phyloP scores from a whole-genome alignment of 768 basidiomycete genomes.

The Russula olivacea region DNA sequence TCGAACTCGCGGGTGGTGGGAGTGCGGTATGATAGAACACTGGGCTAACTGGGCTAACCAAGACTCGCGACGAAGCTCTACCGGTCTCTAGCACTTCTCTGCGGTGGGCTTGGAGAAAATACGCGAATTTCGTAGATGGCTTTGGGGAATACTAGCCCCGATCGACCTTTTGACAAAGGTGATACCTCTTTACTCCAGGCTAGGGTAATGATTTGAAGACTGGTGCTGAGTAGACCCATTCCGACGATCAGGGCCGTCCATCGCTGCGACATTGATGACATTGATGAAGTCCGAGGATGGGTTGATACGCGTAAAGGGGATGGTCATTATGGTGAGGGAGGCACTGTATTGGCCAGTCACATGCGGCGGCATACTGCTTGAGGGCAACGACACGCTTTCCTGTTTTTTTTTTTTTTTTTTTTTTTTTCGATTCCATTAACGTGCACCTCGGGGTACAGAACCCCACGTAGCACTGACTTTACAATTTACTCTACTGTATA shows the following conservation, averaged over 20 bases:
- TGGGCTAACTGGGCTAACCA: not conserved
- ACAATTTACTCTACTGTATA: no score
- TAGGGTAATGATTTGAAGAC: not conserved
- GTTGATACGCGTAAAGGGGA: no score
- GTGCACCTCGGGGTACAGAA: no score
- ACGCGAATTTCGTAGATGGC: not conserved
- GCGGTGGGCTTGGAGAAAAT: no score
- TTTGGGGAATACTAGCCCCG: not conserved
- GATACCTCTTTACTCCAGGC: not conserved
- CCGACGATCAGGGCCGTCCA: not conserved
- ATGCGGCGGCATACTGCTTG: no score
- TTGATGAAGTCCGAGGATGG: not conserved
- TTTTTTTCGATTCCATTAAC: no score
- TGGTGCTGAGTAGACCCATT: not conserved
- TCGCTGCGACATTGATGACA: not conserved
- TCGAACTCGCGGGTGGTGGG: no score
- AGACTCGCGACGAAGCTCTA: not conserved
- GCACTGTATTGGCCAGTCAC: no score
- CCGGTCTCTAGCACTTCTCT: no score
- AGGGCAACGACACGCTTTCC: not conserved
- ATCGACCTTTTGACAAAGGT: not conserved
- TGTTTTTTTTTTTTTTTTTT: no score
- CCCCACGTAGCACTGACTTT: no score
- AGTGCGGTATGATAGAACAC: no score
- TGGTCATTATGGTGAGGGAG: not conserved